Evolutionary conservation across 495 filamentous ascomycete species (phyloP), one percentile per base, ranked within the genome.

Genomic region (Letharia columbiana): DNA sequence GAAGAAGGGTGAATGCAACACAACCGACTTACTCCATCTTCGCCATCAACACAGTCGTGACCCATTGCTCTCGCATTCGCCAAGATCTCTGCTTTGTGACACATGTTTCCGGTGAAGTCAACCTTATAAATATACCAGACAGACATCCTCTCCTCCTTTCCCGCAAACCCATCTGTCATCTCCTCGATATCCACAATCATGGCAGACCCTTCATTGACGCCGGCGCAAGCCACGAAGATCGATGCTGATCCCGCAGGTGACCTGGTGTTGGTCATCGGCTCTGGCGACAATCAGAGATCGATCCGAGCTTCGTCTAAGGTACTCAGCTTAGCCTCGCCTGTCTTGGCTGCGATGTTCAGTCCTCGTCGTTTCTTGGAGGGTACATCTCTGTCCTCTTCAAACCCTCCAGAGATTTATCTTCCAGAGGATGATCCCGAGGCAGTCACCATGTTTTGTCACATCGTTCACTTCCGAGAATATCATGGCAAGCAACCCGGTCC

Each of bases 261-360:
- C 40, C 20, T 60, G 8, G 18, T 59, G 39, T 59, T 59, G 11
- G 31, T 23, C 2, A 47, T 60, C 2, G 63, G 57, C n/a, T n/a
- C 9, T 18, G 40, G 44, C 37, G 7, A 28, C 3, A 54, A 62
- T 40, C 31, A 68, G 64, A n/a, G 20, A 20, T 13, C 18, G 3
- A 54, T 73, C 57, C 66, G 62, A 28, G 66, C 71, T 23, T 73
- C 71, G 37, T 73, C 71, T 0, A 73, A 73, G 35, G 61, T 67
- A 10, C 57, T 73, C 9, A 66, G 68, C 2, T 42, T 64, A 23
- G 71, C 72, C 35, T 73, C 71, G 10, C 61, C 64, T 15, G 71
- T 67, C 41, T 71, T 73, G 40, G 63, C 66, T 23, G 71, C 71
- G 37, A 72, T 71, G 63, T 69, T 73, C 61, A 71, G 71, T 20